Conservation (phyloP, 2,329 filamentous ascomycete species). For the Trichoderma sp. region DNA sequence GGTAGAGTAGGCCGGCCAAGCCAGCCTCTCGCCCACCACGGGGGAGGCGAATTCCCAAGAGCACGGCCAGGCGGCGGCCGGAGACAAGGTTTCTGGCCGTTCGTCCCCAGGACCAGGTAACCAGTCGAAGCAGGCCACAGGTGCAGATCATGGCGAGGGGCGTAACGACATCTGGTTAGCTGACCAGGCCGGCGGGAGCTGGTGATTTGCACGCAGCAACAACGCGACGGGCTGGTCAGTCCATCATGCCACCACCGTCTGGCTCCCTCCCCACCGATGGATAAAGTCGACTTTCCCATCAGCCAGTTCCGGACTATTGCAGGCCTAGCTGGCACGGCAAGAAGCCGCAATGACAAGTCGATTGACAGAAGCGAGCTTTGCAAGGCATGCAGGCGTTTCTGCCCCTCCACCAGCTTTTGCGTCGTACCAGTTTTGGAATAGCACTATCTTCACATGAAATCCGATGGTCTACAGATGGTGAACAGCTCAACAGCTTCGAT, state of each 20-base stretch:
- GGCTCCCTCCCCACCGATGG: neutral
- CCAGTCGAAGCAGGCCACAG: neutral
- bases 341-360: too few relatives aligned
- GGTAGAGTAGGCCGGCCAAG: neutral
- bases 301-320: conserved; percentile 2
- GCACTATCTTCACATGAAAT: neutral
- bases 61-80: neutral
- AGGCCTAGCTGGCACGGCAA: neutral
- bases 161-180: conserved; percentile 6
- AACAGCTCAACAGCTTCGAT: too few relatives aligned
- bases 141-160: conserved; percentile 10
- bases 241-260: conserved; percentile 14
- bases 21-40: neutral
- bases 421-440: neutral
- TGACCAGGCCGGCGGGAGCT: neutral
- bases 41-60: neutral
- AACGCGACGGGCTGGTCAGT: neutral
- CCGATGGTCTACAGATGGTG: too few relatives aligned
- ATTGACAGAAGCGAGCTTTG: too few relatives aligned
- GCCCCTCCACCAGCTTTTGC: neutral
- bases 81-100: neutral
- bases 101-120: neutral
- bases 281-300: conserved; percentile 2
- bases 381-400: conserved; percentile 3
- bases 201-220: conserved; percentile 1